These are phyloP conservation scores for Echeveria elegans DNA, from an alignment of 164 flowering plant genomes.

Conservation along the genomic window DNA sequence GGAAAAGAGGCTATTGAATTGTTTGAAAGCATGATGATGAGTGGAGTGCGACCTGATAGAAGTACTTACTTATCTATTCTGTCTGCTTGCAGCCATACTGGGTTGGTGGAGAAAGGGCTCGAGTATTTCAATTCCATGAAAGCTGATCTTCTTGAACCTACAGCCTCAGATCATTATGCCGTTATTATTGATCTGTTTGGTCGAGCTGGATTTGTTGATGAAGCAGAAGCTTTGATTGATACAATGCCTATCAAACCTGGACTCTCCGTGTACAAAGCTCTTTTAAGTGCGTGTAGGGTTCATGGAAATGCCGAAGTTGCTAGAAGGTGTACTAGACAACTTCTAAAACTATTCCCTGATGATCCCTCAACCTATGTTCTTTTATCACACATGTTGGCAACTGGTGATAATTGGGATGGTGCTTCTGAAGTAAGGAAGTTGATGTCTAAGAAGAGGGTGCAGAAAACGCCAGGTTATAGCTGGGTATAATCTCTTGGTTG, in stretches of 20 bases:
- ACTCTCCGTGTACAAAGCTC: constrained; percentile 29
- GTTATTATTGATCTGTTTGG: constrained; percentile 39
- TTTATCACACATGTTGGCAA: constrained; percentile 31
- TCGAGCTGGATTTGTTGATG: constrained; percentile 36
- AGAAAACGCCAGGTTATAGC: constrained; percentile 43
- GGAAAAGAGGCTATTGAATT: constrained; percentile 35
- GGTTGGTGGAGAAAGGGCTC: constrained; percentile 39
- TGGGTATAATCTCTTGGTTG: constrained; percentile 22
- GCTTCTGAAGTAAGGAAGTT: constrained; percentile 30
- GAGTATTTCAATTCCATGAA: constrained; percentile 35
- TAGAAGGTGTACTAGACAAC: constrained; percentile 25
- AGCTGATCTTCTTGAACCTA: constrained; percentile 16
- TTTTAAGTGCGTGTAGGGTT: constrained; percentile 39
- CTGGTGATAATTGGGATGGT: constrained; percentile 34
- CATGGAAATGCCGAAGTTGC: constrained; percentile 43
- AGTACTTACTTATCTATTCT: constrained; percentile 37
- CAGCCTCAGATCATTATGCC: constrained; percentile 37
- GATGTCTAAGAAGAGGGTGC: constrained; percentile 37
- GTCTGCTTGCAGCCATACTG: constrained; percentile 51
- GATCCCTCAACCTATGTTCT: constrained; percentile 45
- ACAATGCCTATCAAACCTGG: constrained; percentile 36
- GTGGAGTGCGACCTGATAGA: constrained; percentile 25
- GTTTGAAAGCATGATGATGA: constrained; percentile 40
- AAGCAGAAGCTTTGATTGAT: constrained; percentile 40
- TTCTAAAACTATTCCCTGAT: constrained; percentile 29